Conservation (phyloP, 768 basidiomycete genomes). For the Psilocybe cubensis region DNA sequence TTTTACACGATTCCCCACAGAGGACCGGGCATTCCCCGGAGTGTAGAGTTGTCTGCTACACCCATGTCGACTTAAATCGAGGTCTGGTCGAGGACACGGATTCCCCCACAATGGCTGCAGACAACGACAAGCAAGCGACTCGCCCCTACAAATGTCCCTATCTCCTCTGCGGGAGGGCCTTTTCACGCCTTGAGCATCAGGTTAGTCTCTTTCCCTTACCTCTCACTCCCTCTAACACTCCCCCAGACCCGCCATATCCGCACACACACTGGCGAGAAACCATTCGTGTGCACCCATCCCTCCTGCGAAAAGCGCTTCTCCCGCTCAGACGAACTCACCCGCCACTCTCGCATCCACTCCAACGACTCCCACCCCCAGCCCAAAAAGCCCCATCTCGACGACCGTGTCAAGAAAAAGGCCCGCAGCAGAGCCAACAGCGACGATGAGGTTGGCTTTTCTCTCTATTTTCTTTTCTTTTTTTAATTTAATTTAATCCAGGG, state of each 20-base stretch:
- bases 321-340: conserved; percentile 96
- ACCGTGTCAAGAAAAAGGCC: conserved; percentile 74
- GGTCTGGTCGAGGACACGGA: neutral
- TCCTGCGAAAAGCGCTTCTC: conserved; percentile 99
- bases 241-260: conserved; percentile 93
- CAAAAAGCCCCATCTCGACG: conserved; percentile 19
- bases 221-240: conserved; percentile 13
- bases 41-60: conserved; percentile 1
- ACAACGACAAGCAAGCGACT: conserved; percentile 38
- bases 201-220: conserved; percentile 38
- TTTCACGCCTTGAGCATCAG: conserved; percentile 96
- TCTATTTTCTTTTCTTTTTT: conserved; percentile 13
- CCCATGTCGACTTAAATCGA: conserved; percentile 8
- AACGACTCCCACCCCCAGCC: conserved; percentile 39
- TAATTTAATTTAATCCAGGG: conserved; percentile 32
- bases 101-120: conserved; percentile 17
- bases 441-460: conserved; percentile 66
- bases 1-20: conserved; percentile 10
- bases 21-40: conserved; percentile 15
- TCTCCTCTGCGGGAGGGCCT: conserved; percentile 89
- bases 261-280: conserved; percentile 98
- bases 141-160: conserved; percentile 98
- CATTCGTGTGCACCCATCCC: conserved; percentile 89
- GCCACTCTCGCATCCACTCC: conserved; percentile 93
- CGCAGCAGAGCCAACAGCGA: conserved; percentile 79